Conservation (phyloP, 441 rosid species). For the Populus hybrid region DNA sequence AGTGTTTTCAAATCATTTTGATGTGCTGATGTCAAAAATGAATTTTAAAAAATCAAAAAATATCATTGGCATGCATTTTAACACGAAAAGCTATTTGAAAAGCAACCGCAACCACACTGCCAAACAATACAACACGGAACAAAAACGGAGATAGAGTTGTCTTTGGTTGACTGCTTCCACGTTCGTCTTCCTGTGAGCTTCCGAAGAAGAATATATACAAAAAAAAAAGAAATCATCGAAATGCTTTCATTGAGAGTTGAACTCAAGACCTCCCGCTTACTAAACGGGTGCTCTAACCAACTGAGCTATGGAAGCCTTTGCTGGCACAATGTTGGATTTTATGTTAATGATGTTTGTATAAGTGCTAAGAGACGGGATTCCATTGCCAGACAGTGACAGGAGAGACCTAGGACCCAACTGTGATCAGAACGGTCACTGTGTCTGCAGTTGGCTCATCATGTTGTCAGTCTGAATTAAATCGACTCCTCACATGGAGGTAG, state of each 20-base stretch:
- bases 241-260: conserved; percentile 87
- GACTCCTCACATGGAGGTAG: not conserved
- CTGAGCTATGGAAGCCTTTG: conserved; percentile 87
- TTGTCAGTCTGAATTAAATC: not conserved
- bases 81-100: no score
- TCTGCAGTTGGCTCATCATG: not conserved
- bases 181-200: not conserved
- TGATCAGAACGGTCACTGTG: not conserved
- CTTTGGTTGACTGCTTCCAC: not conserved
- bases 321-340: not conserved
- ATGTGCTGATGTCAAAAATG: no score
- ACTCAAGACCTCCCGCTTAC: conserved; percentile 99
- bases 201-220: not conserved
- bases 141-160: not conserved
- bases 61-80: no score
- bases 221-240: no score
- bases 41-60: no score
- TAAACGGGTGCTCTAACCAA: conserved; percentile 98
- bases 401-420: not conserved
- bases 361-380: not conserved
- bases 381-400: not conserved
- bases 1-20: no score
- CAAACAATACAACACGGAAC: not conserved
- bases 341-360: fast-evolving
- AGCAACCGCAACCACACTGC: no score